Conservation (phyloP, 2,329 filamentous ascomycete species). For the Furcasterigmium furcatum region DNA sequence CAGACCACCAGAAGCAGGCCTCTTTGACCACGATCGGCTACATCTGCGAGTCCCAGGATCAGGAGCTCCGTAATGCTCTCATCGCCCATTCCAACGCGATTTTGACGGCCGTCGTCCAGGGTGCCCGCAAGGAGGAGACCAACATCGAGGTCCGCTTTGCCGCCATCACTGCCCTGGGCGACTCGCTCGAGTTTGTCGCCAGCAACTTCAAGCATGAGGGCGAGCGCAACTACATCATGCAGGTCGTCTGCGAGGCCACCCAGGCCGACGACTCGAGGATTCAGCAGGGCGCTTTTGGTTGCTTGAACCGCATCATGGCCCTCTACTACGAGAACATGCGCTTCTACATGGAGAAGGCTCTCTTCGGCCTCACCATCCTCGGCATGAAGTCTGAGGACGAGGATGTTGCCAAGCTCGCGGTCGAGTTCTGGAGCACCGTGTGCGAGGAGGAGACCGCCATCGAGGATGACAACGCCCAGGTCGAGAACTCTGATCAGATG, state of each 20-base stretch:
- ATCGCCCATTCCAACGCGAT: slow-evolving; percentile 94
- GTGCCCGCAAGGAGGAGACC: slow-evolving; percentile 91
- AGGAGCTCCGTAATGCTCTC: slow-evolving; percentile 77
- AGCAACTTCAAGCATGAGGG: slow-evolving; percentile 99
- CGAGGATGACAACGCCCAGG: slow-evolving; percentile 89
- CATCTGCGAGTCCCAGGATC: slow-evolving; percentile 93
- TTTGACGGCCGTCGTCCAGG: slow-evolving; percentile 94
- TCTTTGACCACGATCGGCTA: slow-evolving; percentile 97
- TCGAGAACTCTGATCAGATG: slow-evolving; percentile 77
- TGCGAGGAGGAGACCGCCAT: slow-evolving; percentile 98
- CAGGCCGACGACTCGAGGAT: slow-evolving; percentile 89
- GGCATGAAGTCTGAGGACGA: slow-evolving; percentile 99
- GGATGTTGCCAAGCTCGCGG: slow-evolving; percentile 94
- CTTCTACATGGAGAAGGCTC: slow-evolving; percentile 99
- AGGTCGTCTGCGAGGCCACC: slow-evolving; percentile 98
- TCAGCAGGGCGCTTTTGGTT: slow-evolving; percentile 94
- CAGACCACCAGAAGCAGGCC: slow-evolving; percentile 86
- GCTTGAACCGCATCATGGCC: slow-evolving; percentile 96
- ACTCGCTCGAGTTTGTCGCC: slow-evolving; percentile 95
- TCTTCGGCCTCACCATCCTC: slow-evolving; percentile 94
- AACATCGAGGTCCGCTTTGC: slow-evolving; percentile 89
- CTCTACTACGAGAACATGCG: slow-evolving; percentile 99
- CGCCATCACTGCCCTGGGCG: slow-evolving; percentile 89
- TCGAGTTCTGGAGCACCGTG: slow-evolving; percentile 99
- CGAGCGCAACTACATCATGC: slow-evolving; percentile 99